Evolutionary conservation across 768 basidiomycete genomes (phyloP), one percentile per base, ranked within the genome.

Genomic region (Mycena maculata): DNA sequence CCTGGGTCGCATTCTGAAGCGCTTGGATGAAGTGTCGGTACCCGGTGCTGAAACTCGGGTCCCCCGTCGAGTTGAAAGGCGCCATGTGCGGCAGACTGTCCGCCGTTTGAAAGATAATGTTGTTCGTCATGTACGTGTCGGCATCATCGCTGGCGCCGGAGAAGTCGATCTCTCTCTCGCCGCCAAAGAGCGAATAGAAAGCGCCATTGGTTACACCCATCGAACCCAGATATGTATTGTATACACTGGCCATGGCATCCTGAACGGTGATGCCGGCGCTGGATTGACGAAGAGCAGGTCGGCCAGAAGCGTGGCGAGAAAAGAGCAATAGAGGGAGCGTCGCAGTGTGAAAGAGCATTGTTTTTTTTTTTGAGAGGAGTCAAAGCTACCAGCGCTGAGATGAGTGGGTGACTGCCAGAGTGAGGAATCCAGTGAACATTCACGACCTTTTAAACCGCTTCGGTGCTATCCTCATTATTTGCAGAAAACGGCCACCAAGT

Each of bases 141-240:
- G 22, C 12, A 8, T 25, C 54, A 25, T 22, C 54, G 4, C 48
- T 25, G 13, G 20, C 25, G 16, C 54, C 54, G 11, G 54, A 36
- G 16, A 41, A 55, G 54, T 2, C 36, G 3, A 55, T 55, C 11
- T 39, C 38, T 15, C 2, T 27, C 54, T 55, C 54, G 15, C 54
- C 54, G 4, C 54, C 54, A n/a, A 55, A 41, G 7, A 55, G 11
- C 12, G 23, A 10, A n/a, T 55, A 55, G 38, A 55, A 55, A 3
- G 54, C n/a, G 25, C 15, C 23, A 5, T 5, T 6, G 4, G 10
- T 4, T 2, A 49, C 48, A 88, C 70, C 23, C 52, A 36, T 31
- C 8, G 52, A 36, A 31, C 38, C n/a, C 9, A 53, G 52, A 53
- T 53, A 53, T 33, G 38, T 53, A 33, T n/a, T 53, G 33, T 53